These are phyloP conservation scores for Didymellaceae sp. DNA, from an alignment of 2,329 filamentous ascomycete genomes.

Conservation along the genomic window DNA sequence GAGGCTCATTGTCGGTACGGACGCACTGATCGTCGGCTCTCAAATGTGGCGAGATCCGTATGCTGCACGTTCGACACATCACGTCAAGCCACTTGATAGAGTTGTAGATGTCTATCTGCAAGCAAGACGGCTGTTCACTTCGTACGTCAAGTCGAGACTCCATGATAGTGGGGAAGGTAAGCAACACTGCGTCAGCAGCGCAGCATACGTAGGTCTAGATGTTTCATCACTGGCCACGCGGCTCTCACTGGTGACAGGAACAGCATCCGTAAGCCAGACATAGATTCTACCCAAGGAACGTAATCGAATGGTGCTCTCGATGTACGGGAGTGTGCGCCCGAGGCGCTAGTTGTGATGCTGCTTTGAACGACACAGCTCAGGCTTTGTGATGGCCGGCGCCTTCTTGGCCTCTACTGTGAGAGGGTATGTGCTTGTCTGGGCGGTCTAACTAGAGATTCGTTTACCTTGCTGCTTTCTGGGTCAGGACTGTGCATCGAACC, in stretches of 20 bases:
- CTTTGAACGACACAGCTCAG: neutral
- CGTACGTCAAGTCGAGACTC: slow-evolving; percentile 6
- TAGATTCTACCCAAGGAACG: no score
- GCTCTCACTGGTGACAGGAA: neutral
- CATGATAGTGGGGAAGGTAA: slow-evolving; percentile 7
- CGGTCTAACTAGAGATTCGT: no score
- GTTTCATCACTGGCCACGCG: slow-evolving; percentile 9
- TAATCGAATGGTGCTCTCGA: no score
- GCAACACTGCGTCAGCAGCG: slow-evolving; percentile 14
- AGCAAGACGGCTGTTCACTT: neutral
- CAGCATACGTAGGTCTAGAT: neutral
- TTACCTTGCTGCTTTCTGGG: no score
- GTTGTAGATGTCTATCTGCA: neutral
- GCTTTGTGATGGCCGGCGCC: neutral
- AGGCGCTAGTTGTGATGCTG: no score
- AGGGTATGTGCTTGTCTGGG: no score
- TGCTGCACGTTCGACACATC: slow-evolving; percentile 2
- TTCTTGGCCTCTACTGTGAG: no score
- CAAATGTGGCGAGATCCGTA: neutral
- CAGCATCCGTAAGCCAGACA: neutral
- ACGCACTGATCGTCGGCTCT: neutral
- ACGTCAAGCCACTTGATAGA: slow-evolving; percentile 4
- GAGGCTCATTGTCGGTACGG: neutral
- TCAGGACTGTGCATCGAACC: no score
- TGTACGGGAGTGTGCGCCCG: neutral